These are phyloP conservation scores for Sorghum bicolor DNA, from an alignment of 176 grass and related monocot genomes.

Conservation along the genomic window Sorghum_bicolor_NCBIv3 NC_012871.2:67567001-67567500, in stretches of 20 bases:
- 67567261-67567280: slow-evolving; percentile 34
- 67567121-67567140: slow-evolving; percentile 9
- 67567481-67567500: slow-evolving; percentile 16
- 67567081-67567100: slow-evolving; percentile 46
- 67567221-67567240: not conserved
- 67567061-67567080: slow-evolving; percentile 39
- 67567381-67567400: slow-evolving; percentile 48
- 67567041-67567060: slow-evolving; percentile 32
- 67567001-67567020: slow-evolving; percentile 39
- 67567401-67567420: slow-evolving; percentile 39
- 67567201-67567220: slow-evolving; percentile 5
- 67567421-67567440: slow-evolving; percentile 27
- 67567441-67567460: slow-evolving; percentile 29
- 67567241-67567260: not conserved
- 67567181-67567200: slow-evolving; percentile 11
- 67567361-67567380: slow-evolving; percentile 39
- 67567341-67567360: slow-evolving; percentile 48
- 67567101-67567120: slow-evolving; percentile 30
- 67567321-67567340: slow-evolving; percentile 47
- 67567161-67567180: not conserved
- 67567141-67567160: slow-evolving; percentile 11
- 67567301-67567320: slow-evolving; percentile 46
- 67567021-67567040: slow-evolving; percentile 28
- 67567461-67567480: slow-evolving; percentile 8
- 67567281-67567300: slow-evolving; percentile 34